Percentiles rank a stretch among this genome's conserved stretches.
phyloP scores from a whole-genome alignment of 257 asterid genomes.

The Solanum sejunctum region DNA sequence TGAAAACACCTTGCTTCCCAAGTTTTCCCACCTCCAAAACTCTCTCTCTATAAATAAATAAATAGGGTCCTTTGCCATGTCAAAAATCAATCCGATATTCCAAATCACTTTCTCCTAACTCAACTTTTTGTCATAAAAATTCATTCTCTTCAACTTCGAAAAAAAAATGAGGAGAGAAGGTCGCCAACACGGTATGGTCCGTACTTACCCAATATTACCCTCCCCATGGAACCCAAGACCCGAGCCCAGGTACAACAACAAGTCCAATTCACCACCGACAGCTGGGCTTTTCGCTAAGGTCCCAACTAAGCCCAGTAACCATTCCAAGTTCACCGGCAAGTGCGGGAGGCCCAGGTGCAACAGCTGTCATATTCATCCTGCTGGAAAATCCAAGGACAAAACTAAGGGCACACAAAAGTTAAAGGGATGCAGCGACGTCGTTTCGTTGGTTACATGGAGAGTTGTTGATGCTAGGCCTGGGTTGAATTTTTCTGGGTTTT shows the following conservation, averaged over 20 bases:
- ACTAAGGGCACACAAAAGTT: slow-evolving; percentile 46
- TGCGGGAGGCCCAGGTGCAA: slow-evolving; percentile 50
- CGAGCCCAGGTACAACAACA: slow-evolving; percentile 6
- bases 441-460: slow-evolving; percentile 38
- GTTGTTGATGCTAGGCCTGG: slow-evolving; percentile 39
- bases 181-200: slow-evolving; percentile 68
- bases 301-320: slow-evolving; percentile 67
- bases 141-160: not conserved
- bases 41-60: not conserved
- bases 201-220: slow-evolving; percentile 31
- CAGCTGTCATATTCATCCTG: slow-evolving; percentile 43
- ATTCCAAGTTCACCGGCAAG: slow-evolving; percentile 76
- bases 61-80: not conserved
- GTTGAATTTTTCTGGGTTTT: slow-evolving; percentile 29
- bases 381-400: slow-evolving; percentile 50
- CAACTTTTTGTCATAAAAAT: not conserved
- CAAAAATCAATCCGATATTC: not conserved
- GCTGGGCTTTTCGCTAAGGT: slow-evolving; percentile 61
- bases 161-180: slow-evolving; percentile 61
- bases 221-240: slow-evolving; percentile 24
- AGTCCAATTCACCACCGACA: slow-evolving; percentile 32
- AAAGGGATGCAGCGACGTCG: slow-evolving; percentile 20
- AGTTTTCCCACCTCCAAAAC: slow-evolving; percentile 21
- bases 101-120: not conserved
- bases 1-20: slow-evolving; percentile 31